phyloP scores from a whole-genome alignment of 768 basidiomycete species.

The Termitomyces sp. region DNA sequence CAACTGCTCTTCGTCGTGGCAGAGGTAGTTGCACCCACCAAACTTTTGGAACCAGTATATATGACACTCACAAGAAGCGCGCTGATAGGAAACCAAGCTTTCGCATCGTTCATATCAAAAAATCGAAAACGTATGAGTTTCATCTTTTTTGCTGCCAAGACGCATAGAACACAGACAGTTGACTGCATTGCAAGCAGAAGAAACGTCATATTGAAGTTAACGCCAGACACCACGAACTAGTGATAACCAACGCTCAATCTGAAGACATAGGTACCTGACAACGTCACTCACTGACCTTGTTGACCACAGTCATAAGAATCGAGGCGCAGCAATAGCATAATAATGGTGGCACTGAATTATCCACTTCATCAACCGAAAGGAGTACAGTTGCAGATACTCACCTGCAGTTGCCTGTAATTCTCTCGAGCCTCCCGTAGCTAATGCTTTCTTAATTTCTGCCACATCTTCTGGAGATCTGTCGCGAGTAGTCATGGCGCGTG shows the following conservation, averaged over 20 bases:
- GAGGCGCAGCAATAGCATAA: constrained; percentile 87
- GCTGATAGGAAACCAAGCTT: constrained; percentile 92
- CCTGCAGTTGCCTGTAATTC: constrained; percentile 21
- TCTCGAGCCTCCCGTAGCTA: constrained; percentile 27
- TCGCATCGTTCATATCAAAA: constrained; percentile 80
- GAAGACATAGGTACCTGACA: background rate
- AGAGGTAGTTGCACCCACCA: constrained; percentile 51
- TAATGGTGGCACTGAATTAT: constrained; percentile 64
- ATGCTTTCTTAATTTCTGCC: constrained; percentile 27
- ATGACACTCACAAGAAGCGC: constrained; percentile 90
- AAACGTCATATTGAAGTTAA: constrained; percentile 95
- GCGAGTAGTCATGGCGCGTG: constrained; percentile 3
- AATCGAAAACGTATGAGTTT: constrained; percentile 81
- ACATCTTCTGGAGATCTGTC: constrained; percentile 18
- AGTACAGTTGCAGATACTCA: constrained; percentile 9
- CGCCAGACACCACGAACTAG: constrained; percentile 93
- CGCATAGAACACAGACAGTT: constrained; percentile 78
- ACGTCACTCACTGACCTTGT: constrained; percentile 59
- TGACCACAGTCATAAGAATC: constrained; percentile 95
- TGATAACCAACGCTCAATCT: background rate
- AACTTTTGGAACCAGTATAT: constrained; percentile 95
- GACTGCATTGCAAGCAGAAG: constrained; percentile 90
- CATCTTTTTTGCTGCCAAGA: constrained; percentile 62
- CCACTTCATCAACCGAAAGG: background rate
- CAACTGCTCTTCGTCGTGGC: background rate